These are phyloP conservation scores for Asterochloris sp. DNA, from an alignment of 139 green algal genomes.

Conservation along the genomic window DNA sequence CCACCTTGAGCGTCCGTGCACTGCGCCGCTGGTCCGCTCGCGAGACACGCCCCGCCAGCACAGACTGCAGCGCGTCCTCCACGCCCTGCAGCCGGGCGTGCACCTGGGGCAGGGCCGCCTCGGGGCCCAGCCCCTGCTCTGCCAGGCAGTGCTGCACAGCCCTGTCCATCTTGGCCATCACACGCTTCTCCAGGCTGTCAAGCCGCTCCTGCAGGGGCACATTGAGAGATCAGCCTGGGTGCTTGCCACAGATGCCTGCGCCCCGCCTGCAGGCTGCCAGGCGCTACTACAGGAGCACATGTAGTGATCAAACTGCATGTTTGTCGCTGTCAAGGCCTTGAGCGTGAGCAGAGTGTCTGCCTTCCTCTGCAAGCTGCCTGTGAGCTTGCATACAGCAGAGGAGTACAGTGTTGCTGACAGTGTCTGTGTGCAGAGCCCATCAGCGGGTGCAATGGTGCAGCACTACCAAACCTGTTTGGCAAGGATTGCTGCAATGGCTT, in stretches of 20 bases:
- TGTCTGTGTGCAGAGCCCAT: too few species aligned
- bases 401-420: too few species aligned
- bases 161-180: constrained; percentile 13
- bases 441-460: too few species aligned
- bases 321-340: not conserved
- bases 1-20: too few species aligned
- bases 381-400: not conserved
- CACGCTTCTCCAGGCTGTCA: not conserved
- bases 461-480: too few species aligned
- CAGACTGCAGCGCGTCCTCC: not conserved
- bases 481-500: too few species aligned
- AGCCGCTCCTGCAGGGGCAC: not conserved
- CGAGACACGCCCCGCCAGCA: not conserved
- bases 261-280: not conserved
- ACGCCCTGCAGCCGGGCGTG: constrained; percentile 11
- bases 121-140: not conserved
- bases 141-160: constrained; percentile 1
- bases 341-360: not conserved
- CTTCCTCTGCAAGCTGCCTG: not conserved
- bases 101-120: not conserved
- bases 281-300: not conserved
- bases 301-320: not conserved
- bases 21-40: not conserved
- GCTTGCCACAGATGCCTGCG: not conserved
- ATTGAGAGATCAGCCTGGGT: not conserved